Conservation (phyloP, 495 filamentous ascomycete genomes). For the Penicillium ochrochloron region DNA sequence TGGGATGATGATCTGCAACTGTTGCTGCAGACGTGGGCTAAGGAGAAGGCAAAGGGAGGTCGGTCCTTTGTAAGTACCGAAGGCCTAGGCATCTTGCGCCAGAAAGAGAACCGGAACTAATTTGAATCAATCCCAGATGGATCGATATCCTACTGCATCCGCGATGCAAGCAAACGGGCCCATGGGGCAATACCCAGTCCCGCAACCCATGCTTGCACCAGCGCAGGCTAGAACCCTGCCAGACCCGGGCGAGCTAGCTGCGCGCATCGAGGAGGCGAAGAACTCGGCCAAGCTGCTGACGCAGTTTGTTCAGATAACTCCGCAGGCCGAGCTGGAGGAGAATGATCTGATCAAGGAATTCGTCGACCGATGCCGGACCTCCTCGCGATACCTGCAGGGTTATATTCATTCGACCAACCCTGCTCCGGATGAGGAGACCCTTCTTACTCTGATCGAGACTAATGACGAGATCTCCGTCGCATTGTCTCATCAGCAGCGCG, state of each 20-base stretch:
- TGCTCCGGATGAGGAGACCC: constrained; percentile 85
- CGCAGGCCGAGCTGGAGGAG: constrained; percentile 69
- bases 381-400: constrained; percentile 74
- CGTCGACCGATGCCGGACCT: constrained; percentile 79
- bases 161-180: not conserved
- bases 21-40: constrained; percentile 84
- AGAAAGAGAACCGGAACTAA: not conserved
- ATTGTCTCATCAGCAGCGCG: constrained; percentile 77
- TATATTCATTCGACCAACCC: constrained; percentile 84
- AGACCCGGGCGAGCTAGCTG: constrained; percentile 75
- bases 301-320: constrained; percentile 85
- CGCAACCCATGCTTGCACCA: constrained; percentile 36
- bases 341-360: constrained; percentile 95
- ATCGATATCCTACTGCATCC: constrained; percentile 12
- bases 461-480: constrained; percentile 85
- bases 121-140: constrained; percentile 4
- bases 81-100: not conserved
- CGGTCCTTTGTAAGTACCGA: constrained; percentile 22
- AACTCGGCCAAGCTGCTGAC: constrained; percentile 88
- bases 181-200: constrained; percentile 24
- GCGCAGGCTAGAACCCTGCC: constrained; percentile 59
- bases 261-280: constrained; percentile 84
- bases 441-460: constrained; percentile 90
- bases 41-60: constrained; percentile 66
- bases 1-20: constrained; percentile 71